Evolutionary conservation across 352 stramenopile genomes (phyloP).

Genomic region (Pythium oligandrum): DNA sequence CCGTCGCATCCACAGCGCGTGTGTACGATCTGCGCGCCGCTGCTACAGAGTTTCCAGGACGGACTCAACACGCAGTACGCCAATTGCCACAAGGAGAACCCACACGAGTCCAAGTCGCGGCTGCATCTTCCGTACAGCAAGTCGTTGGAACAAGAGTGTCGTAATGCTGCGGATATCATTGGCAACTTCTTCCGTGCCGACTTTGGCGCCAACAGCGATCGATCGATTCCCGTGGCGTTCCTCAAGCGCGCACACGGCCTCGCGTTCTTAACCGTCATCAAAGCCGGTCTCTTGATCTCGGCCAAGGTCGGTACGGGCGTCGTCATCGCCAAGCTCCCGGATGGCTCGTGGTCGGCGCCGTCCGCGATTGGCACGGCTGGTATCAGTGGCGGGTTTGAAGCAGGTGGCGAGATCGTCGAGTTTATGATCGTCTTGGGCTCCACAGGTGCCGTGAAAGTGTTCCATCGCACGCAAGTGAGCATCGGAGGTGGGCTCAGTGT

Average conservation of each 20-base stretch:
- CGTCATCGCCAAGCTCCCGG: slow-evolving; percentile 86
- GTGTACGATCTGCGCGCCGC: slow-evolving; percentile 74
- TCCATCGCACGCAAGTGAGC: slow-evolving; percentile 87
- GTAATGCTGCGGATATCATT: slow-evolving; percentile 70
- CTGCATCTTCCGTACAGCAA: slow-evolving; percentile 71
- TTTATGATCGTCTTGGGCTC: slow-evolving; percentile 95
- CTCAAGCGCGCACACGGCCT: slow-evolving; percentile 79
- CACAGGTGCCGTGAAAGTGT: slow-evolving; percentile 88
- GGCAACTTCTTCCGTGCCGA: slow-evolving; percentile 76
- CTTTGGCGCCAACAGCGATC: slow-evolving; percentile 64
- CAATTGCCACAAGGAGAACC: slow-evolving; percentile 82
- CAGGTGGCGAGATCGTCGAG: slow-evolving; percentile 91
- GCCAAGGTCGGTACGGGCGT: slow-evolving; percentile 82
- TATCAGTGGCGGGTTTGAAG: slow-evolving; percentile 82
- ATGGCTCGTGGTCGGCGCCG: slow-evolving; percentile 88
- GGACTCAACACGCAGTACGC: slow-evolving; percentile 65
- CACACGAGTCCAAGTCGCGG: slow-evolving; percentile 62
- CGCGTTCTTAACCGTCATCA: slow-evolving; percentile 83
- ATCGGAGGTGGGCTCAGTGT: slow-evolving; percentile 90
- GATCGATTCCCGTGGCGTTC: slow-evolving; percentile 74
- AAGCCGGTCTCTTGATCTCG: slow-evolving; percentile 78
- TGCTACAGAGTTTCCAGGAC: slow-evolving; percentile 72
- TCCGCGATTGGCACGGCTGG: slow-evolving; percentile 91
- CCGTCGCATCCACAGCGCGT: slow-evolving; percentile 69
- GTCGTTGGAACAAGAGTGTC: slow-evolving; percentile 72